These are phyloP conservation scores for Dothideomycetidae sp. DNA, from an alignment of 2,329 filamentous ascomycete genomes.

Conservation along the genomic window DNA sequence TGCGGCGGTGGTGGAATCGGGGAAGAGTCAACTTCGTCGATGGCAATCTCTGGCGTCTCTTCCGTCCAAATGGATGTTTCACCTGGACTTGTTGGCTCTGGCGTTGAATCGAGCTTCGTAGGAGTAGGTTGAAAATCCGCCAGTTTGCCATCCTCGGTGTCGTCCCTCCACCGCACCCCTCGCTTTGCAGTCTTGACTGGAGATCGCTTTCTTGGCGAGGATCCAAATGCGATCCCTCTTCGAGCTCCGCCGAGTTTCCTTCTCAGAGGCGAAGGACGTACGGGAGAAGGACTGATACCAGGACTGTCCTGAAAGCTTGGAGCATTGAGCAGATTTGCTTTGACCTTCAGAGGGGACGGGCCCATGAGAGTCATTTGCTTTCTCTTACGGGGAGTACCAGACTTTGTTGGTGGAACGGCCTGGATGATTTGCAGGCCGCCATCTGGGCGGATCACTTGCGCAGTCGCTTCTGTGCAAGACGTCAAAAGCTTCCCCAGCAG, in stretches of 20 bases:
- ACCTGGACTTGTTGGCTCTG: constrained; percentile 25
- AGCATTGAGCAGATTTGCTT: constrained; percentile 18
- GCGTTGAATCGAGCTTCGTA: constrained; percentile 48
- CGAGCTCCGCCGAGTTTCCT: constrained; percentile 49
- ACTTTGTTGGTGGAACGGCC: constrained; percentile 53
- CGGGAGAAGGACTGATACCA: constrained; percentile 14
- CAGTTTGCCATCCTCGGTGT: constrained; percentile 70
- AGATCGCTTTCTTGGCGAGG: constrained; percentile 66
- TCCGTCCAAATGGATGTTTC: constrained; percentile 5
- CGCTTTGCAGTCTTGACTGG: constrained; percentile 48
- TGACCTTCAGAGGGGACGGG: constrained; percentile 34
- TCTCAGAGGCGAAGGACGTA: constrained; percentile 67
- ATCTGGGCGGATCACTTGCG: constrained; percentile 83
- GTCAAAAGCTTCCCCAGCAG: constrained; percentile 68
- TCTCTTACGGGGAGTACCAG: constrained; percentile 62
- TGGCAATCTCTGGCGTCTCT: constrained; percentile 5
- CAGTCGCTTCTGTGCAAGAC: constrained; percentile 56
- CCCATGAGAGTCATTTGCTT: constrained; percentile 36
- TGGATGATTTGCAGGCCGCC: constrained; percentile 50
- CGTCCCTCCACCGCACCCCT: constrained; percentile 82
- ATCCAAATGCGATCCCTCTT: constrained; percentile 52
- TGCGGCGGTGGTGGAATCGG: constrained; percentile 43
- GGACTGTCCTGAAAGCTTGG: constrained; percentile 26
- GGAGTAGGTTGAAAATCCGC: constrained; percentile 90
- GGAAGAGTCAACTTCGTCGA: constrained; percentile 32